Evolutionary conservation across 192 early-diverging fungal species (phyloP).

Genomic region (Coemansia biformis): DNA sequence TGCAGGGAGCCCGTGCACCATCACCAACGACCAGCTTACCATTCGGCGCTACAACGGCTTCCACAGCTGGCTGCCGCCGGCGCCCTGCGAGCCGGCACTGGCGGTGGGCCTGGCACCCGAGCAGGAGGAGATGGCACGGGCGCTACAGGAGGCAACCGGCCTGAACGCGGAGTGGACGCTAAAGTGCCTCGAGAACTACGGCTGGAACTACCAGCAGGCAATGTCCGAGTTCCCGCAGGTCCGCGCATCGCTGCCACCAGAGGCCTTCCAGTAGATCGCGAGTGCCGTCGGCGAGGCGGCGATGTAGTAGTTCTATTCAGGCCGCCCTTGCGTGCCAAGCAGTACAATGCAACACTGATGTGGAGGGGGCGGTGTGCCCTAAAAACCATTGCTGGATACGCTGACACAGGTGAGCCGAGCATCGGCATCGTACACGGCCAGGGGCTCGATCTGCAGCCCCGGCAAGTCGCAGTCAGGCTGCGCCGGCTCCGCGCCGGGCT

Average conservation of each 20-base stretch:
- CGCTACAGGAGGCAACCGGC: constrained; percentile 34
- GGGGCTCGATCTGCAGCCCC: constrained; percentile 19
- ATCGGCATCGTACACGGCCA: constrained; percentile 57
- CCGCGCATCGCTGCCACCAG: constrained; percentile 29
- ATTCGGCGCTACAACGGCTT: constrained; percentile 47
- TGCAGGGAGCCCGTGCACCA: constrained; percentile 33
- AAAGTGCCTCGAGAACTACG: constrained; percentile 39
- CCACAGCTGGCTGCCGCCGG: constrained; percentile 23
- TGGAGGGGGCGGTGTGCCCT: neutral
- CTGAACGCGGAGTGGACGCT: constrained; percentile 44
- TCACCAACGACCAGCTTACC: constrained; percentile 41
- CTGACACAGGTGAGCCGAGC: constrained; percentile 55
- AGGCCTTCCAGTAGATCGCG: constrained; percentile 29
- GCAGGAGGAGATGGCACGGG: constrained; percentile 46
- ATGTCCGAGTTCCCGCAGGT: constrained; percentile 38
- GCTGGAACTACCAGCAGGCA: constrained; percentile 45
- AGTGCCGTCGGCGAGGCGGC: too few species aligned
- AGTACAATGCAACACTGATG: too few species aligned
- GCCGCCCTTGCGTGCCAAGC: too few species aligned
- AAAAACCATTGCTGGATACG: constrained; percentile 21
- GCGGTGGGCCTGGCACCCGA: constrained; percentile 17
- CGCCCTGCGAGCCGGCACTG: neutral
- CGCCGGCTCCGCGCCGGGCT: neutral
- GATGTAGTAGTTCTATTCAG: too few species aligned
- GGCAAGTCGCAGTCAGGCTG: neutral